Base-by-base conservation (phyloP, 2,329 filamentous ascomycete species). In the Pseudovirgaria hyperparasitica region DNA sequence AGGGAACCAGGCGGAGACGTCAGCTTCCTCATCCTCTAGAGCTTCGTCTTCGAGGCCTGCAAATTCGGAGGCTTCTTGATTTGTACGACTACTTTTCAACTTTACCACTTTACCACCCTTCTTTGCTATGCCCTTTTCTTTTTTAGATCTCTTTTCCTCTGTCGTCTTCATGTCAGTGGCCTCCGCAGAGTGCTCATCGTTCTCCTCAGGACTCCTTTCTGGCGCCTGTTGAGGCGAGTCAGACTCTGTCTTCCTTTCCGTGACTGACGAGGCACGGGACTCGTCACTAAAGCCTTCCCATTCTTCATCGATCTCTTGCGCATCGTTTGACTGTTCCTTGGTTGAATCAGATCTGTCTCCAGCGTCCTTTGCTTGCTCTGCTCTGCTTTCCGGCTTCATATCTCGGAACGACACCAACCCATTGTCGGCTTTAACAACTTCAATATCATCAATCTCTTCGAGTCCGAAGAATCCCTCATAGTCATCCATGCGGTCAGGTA, bases 401-500 rank as follows among this genome's bases (percentile, higher is more conserved):
- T 49, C 49, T 33, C 42, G 40, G 31, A 59, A 65, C 5, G 57
- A 51, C 5, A 63, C 36, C 10, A 43, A 48, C 6, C 72, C 73
- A 16, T 76, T 65, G 3, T 43, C 41, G 14, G 64, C 57, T 35
- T 67, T 71, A 22, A 92, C 62, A n/a, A 98, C 66, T 16, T 93
- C 81, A 2, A 98, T 82, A 27, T 82, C 84, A 10, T 92, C 82
- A 24, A 96, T 77, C 44, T 96, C 86, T 45, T 98, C 85, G 2
- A 98, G 59, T 0, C 82, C 85, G 42, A 77, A 92, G 52, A 98
- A 94, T 0, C 90, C 90, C 37, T 92, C 85, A n/a, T 82, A 82
- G 56, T 94, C 82, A 23, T 87, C 75, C 41, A 86, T 64, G 46
- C 79, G 74, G 45, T 86, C 80, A 5, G 82, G 82, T 41, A 78